Percentiles rank a stretch among this genome's conserved stretches.
Evolutionary conservation across 169 alveolate species (phyloP).

Genomic region (Babesia microti): DNA sequence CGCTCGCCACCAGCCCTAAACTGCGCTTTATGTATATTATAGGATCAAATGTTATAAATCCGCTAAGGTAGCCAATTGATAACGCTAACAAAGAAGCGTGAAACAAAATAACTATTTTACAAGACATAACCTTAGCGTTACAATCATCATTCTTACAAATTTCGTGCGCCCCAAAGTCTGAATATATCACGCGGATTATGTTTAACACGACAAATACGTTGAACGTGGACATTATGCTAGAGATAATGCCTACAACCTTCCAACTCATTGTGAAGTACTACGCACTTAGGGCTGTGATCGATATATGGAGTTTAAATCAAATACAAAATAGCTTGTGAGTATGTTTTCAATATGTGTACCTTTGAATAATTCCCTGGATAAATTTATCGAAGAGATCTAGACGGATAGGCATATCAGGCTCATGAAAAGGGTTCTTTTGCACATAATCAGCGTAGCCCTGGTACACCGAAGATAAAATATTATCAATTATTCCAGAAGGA

Average conservation of each 20-base stretch:
- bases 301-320: neutral
- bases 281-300: neutral
- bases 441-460: conserved; percentile 81
- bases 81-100: conserved; percentile 21
- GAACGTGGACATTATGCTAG: conserved; percentile 32
- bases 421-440: conserved; percentile 85
- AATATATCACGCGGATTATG: conserved; percentile 19
- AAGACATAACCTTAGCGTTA: conserved; percentile 31
- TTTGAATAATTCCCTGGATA: conserved; percentile 20
- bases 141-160: conserved; percentile 21
- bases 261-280: conserved; percentile 17
- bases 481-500: neutral
- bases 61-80: conserved; percentile 27
- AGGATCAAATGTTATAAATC: conserved; percentile 33
- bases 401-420: conserved; percentile 84
- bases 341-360: neutral
- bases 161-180: conserved; percentile 3
- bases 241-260: conserved; percentile 31
- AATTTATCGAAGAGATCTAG: conserved; percentile 36
- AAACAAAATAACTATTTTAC: conserved; percentile 20
- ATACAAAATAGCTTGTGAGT: neutral
- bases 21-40: conserved; percentile 12
- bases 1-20: conserved; percentile 30
- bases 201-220: conserved; percentile 37
- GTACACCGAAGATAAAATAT: conserved; percentile 48